A percentile compares a stretch with the other conserved stretches of the same genome.
These are phyloP conservation scores for Epichloe uncinata DNA, from an alignment of 2,329 filamentous ascomycete genomes.

Conservation along the genomic window DNA sequence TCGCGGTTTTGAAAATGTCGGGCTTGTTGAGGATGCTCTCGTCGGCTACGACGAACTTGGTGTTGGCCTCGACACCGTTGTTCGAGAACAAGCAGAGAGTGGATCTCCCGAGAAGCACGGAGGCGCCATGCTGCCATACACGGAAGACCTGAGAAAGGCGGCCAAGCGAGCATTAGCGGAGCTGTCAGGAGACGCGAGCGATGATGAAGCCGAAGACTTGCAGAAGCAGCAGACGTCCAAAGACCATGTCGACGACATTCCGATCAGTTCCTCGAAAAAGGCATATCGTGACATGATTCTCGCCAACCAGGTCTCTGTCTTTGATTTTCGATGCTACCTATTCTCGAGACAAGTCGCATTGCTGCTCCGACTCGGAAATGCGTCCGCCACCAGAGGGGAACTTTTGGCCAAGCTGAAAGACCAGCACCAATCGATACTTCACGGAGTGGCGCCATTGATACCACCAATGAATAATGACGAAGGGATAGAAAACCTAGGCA, in stretches of 20 bases:
- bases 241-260: constrained; percentile 40
- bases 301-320: constrained; percentile 87
- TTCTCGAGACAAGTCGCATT: constrained; percentile 81
- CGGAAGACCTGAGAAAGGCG: constrained; percentile 55
- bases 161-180: constrained; percentile 38
- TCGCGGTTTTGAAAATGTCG: constrained; percentile 89
- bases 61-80: constrained; percentile 69
- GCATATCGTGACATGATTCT: constrained; percentile 85
- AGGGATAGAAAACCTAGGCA: constrained; percentile 59
- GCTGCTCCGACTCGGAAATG: constrained; percentile 70
- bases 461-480: constrained; percentile 36
- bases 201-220: constrained; percentile 34
- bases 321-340: constrained; percentile 89
- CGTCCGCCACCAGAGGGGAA: constrained; percentile 48
- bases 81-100: constrained; percentile 55
- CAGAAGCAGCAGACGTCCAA: constrained; percentile 28
- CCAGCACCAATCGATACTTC: constrained; percentile 44
- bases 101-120: constrained; percentile 52
- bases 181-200: constrained; percentile 16
- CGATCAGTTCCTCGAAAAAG: constrained; percentile 54
- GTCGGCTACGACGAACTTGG: constrained; percentile 91
- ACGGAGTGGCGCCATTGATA: constrained; percentile 41
- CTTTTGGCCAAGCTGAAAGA: constrained; percentile 48
- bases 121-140: constrained; percentile 57
- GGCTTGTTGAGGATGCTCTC: constrained; percentile 86